Evolutionary conservation across 345 rosid genomes (phyloP).

Genomic region (Cardamine resedifolia): DNA sequence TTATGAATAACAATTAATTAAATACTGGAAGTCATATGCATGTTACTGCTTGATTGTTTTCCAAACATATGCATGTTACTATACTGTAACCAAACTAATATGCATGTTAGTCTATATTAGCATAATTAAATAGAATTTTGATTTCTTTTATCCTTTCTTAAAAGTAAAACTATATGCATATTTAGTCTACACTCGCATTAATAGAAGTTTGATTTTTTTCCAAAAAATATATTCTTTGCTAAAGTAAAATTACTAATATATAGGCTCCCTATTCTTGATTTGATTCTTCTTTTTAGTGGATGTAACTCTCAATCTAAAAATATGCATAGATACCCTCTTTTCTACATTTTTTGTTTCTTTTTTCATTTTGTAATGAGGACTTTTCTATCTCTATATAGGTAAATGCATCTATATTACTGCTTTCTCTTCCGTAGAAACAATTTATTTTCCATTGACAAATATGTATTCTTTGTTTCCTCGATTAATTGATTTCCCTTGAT

Average conservation of each 20-base stretch:
- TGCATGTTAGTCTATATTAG: constrained; percentile 18
- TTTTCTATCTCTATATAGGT: not conserved
- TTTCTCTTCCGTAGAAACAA: not conserved
- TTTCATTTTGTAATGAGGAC: not conserved
- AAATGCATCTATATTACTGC: not conserved
- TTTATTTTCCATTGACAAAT: not conserved
- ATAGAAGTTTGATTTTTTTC: not conserved
- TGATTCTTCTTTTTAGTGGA: constrained; percentile 28
- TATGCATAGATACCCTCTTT: constrained; percentile 10
- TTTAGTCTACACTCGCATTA: constrained; percentile 9
- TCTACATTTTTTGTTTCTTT: not conserved
- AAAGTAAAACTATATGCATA: not conserved
- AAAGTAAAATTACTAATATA: constrained; percentile 11
- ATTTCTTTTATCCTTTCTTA: not conserved
- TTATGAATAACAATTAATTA: not conserved
- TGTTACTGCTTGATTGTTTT: constrained; percentile 30
- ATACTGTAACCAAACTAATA: constrained; percentile 23
- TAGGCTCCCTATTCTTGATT: constrained; percentile 23
- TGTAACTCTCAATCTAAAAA: constrained; percentile 27
- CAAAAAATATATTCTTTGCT: not conserved
- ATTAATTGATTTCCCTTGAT: too few species aligned
- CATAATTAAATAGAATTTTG: not conserved
- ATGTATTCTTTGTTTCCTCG: not conserved
- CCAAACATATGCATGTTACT: constrained; percentile 25
- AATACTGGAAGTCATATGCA: constrained; percentile 6